These are phyloP conservation scores for Pholiota adiposa DNA, from an alignment of 1,284 basidiomycete species.

Conservation along the genomic window DNA sequence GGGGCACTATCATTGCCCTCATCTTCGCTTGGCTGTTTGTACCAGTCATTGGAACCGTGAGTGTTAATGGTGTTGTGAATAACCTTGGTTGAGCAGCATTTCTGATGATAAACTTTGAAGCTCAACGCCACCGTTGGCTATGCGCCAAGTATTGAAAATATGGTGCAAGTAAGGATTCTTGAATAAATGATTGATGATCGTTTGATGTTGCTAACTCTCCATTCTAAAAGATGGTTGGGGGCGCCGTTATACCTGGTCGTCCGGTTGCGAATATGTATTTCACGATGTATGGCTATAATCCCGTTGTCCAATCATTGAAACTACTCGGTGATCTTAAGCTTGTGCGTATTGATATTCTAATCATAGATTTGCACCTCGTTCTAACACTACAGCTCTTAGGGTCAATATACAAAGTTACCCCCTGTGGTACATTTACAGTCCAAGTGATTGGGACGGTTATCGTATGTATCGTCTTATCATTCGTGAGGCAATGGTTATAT, in stretches of 20 bases:
- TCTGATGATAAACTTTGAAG: conserved; percentile 38
- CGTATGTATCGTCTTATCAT: conserved; percentile 32
- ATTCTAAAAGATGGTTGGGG: conserved; percentile 44
- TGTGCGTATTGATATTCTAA: not conserved
- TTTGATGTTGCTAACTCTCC: conserved; percentile 33
- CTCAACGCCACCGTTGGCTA: conserved; percentile 33
- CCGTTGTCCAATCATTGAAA: conserved; percentile 44
- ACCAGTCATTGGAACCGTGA: conserved; percentile 57
- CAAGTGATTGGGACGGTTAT: conserved; percentile 59
- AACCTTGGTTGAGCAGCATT: not conserved
- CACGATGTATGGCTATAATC: conserved; percentile 52
- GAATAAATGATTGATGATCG: not conserved
- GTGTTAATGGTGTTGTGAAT: conserved; percentile 44
- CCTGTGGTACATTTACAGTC: conserved; percentile 64
- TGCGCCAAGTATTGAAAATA: conserved; percentile 32
- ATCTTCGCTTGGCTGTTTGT: conserved; percentile 55
- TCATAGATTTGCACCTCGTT: conserved; percentile 22
- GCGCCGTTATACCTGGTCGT: conserved; percentile 41
- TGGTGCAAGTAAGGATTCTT: conserved; percentile 33
- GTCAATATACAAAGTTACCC: conserved; percentile 70
- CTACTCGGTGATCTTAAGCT: conserved; percentile 54
- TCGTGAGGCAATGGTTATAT: too few species aligned
- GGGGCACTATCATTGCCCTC: conserved; percentile 47
- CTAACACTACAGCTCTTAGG: conserved; percentile 31
- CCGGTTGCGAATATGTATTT: conserved; percentile 56